Evolutionary conservation across 1,139 yeast species (phyloP), one percentile per base, ranked within the genome.

Genomic region (Magnusiomyces suaveolens): DNA sequence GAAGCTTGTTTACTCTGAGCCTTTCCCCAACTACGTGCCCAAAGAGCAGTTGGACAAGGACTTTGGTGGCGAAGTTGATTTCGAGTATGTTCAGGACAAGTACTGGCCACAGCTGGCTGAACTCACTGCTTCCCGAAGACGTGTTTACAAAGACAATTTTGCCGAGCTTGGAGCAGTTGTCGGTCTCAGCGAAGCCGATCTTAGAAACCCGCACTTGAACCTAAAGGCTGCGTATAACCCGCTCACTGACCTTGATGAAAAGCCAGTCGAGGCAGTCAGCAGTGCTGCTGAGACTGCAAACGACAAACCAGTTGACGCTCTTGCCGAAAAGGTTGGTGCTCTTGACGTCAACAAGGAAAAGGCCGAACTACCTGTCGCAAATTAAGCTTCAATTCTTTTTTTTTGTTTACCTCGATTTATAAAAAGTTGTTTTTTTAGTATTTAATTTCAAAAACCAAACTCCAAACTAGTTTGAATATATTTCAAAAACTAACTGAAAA

Each of bases 1-100:
- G 71, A 92, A 92, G 72, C 79, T 94, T 47, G 90, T 88, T 2
- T 90, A 83, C 66, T 95, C 87, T 66, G 88, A 89, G 64, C 96
- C 96, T 3, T 87, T 89, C 70, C 79, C 81, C 48, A 76, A 87
- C 41, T 90, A 83, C 64, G 95, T 89, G 2, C 95, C 95, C 1
- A 71, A 71, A 48, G 83, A 82, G 57, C 96, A 89, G 68, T 76
- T 92, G 57, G 97, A 89, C 65, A 76, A 79, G 63, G 85, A 84
- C 48, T 90, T 87, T 65, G 92, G 90, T 51, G 98, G 98, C 14
- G 69, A 74, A 29, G 81, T 88, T 46, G 87, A 87, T 62, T 92
- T 92, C 67, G 88, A 81, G 53, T 92, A 92, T 66, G 75, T 76
- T 52, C 97, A 90, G 63, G 81, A 78, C 18, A 72, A 76, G 39